Base-by-base conservation (phyloP, 805 yeast species). In the Ogataea neopini region DNA sequence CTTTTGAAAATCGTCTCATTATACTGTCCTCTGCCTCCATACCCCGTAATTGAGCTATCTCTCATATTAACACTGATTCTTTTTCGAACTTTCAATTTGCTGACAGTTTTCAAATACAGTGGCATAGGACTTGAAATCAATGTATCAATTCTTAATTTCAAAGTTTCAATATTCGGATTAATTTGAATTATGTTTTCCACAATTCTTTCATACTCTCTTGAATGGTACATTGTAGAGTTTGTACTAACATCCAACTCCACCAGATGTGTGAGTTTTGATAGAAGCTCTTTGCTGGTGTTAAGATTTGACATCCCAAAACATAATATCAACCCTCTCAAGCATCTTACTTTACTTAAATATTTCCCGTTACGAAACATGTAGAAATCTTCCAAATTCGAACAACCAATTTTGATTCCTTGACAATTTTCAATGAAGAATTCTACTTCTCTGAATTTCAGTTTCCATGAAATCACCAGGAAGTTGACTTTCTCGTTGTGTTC, bases 191-290 rank as follows among this genome's bases (percentile, higher is more conserved):
- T 50, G 17, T 45, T 52, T 28, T 52, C 53, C n/a, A 52, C 35
- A n/a, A 52, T 49, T 26, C 52, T 38, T 20, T 52, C 56, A 44
- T 52, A 52, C 29, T 52, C 56, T 9, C 53, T 33, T 10, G 53
- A 52, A 23, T 52, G 56, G 41, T 52, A 52, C 56, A 52, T 52
- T 23, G 56, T 52, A 18, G 56, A 52, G 48, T 49, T 52, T 4
- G 56, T 50, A 37, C 53, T 46, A 13, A 52, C 47, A 22, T 52
- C 56, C 14, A 52, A 37, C 26, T 52, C 56, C 11, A 51, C 42
- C 28, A 52, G 34, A 14, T 45, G 44, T 3, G 53, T 49, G 37
- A 52, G 23, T 40, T 41, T 39, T 13, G 51, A 15, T 19, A 52
- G 40, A 3, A 49, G 35, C n/a, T 52, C 53, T 15, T 37, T 39